phyloP scores from a whole-genome alignment of 108 stramenopile genomes.

The Fragilaria crotonensis region DNA sequence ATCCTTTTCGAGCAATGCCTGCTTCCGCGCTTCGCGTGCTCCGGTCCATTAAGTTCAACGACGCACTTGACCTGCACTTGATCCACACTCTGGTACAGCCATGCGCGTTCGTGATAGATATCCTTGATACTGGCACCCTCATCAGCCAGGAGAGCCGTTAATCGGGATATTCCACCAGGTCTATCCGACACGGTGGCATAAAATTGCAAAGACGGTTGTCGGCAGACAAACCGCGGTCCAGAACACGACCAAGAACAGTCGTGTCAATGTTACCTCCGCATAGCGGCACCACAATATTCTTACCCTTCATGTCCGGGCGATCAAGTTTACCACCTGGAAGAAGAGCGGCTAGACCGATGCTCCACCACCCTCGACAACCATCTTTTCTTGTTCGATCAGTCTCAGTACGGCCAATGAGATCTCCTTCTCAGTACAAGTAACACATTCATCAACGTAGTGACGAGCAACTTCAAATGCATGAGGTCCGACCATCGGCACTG shows the following conservation, averaged over 20 bases:
- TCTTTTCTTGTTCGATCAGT: conserved; percentile 93
- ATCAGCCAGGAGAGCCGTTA: conserved; percentile 57
- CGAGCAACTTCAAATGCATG: conserved; percentile 88
- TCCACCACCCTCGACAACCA: conserved; percentile 90
- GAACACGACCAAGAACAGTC: conserved; percentile 83
- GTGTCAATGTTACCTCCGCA: conserved; percentile 98
- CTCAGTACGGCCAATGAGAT: conserved; percentile 90
- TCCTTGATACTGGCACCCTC: conserved; percentile 87
- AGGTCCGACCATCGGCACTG: conserved; percentile 87
- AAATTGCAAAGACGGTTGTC: conserved; percentile 89
- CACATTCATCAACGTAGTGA: conserved; percentile 88
- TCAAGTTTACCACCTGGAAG: conserved; percentile 85
- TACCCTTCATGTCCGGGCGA: conserved; percentile 76
- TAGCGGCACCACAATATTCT: conserved; percentile 91
- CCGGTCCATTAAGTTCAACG: conserved; percentile 73
- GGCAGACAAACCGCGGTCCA: conserved; percentile 93
- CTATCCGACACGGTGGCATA: conserved; percentile 91
- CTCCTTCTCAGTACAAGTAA: conserved; percentile 67
- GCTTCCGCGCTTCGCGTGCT: conserved; percentile 50
- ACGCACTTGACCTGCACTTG: conserved; percentile 90
- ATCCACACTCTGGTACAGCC: conserved; percentile 86
- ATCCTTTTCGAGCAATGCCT: conserved; percentile 34
- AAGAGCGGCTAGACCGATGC: conserved; percentile 88
- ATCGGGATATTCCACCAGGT: conserved; percentile 84
- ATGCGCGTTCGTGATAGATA: conserved; percentile 97